These are phyloP conservation scores for Diaporthe vaccinii DNA, from an alignment of 2,329 filamentous ascomycete genomes.

Conservation along the genomic window DNA sequence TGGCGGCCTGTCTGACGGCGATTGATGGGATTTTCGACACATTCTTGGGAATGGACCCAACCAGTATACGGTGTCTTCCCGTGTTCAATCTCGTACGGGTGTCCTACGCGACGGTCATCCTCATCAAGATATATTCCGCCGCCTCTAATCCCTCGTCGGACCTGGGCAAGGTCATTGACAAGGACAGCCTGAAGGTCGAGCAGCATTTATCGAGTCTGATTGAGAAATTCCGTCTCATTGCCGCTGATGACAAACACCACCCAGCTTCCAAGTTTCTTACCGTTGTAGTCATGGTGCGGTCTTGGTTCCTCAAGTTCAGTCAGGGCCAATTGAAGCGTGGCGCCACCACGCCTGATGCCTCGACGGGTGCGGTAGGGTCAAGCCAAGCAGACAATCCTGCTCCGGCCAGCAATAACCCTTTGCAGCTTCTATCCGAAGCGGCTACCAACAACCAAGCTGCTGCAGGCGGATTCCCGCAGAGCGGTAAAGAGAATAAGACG, in stretches of 20 bases:
- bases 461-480: background rate
- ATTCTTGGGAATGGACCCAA: slow-evolving; percentile 72
- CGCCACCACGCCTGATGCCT: slow-evolving; percentile 7
- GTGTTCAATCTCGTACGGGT: slow-evolving; percentile 80
- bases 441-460: slow-evolving; percentile 59
- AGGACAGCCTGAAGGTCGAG: slow-evolving; percentile 74
- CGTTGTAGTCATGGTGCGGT: slow-evolving; percentile 77
- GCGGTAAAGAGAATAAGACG: slow-evolving; percentile 34
- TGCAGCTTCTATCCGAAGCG: slow-evolving; percentile 70
- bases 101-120: slow-evolving; percentile 77
- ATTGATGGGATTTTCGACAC: slow-evolving; percentile 76
- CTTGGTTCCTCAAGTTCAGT: slow-evolving; percentile 72
- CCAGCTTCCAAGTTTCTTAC: slow-evolving; percentile 79
- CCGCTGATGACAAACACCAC: slow-evolving; percentile 73
- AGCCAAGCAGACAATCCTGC: slow-evolving; percentile 46
- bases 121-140: slow-evolving; percentile 81
- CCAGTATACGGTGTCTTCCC: slow-evolving; percentile 73
- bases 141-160: slow-evolving; percentile 74
- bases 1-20: slow-evolving; percentile 76
- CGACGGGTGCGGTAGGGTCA: slow-evolving; percentile 44
- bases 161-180: slow-evolving; percentile 78
- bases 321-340: slow-evolving; percentile 39
- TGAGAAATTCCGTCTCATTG: slow-evolving; percentile 74
- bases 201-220: slow-evolving; percentile 79
- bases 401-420: slow-evolving; percentile 61